Percentiles rank a stretch among this genome's conserved stretches.
These are phyloP conservation scores for Phytopythium chamaehyphon DNA, from an alignment of 352 stramenopile species.

Conservation along the genomic window DNA sequence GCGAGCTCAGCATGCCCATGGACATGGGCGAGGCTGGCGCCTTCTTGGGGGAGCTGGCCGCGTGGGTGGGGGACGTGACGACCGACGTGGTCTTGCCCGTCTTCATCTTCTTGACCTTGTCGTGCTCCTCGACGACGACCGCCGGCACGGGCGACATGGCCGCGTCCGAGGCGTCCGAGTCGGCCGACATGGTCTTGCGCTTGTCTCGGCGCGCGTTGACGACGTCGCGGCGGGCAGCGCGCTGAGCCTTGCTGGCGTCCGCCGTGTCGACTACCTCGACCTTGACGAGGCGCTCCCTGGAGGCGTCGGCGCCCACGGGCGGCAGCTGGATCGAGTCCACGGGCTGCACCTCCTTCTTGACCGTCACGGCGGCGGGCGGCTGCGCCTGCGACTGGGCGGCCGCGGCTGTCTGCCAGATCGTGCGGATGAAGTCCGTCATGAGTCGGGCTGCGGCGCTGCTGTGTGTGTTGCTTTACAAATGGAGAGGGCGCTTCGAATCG, in stretches of 20 bases:
- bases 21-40: background rate
- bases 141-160: constrained; percentile 5
- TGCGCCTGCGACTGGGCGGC: background rate
- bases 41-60: constrained; percentile 8
- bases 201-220: constrained; percentile 77
- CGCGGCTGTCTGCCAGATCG: constrained; percentile 53
- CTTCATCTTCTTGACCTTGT: constrained; percentile 76
- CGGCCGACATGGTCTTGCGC: constrained; percentile 53
- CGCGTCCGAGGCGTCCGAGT: background rate
- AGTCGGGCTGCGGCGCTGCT: background rate
- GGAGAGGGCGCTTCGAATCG: no score
- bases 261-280: constrained; percentile 27
- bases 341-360: constrained; percentile 37
- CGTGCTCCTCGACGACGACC: constrained; percentile 11
- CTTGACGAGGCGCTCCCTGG: constrained; percentile 49
- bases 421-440: constrained; percentile 81
- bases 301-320: constrained; percentile 16
- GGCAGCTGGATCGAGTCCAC: constrained; percentile 66
- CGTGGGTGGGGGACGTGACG: constrained; percentile 9
- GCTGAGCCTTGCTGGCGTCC: constrained; percentile 55
- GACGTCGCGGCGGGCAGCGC: constrained; percentile 48
- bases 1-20: constrained; percentile 15
- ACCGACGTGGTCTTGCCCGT: constrained; percentile 49
- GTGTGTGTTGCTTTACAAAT: no score
- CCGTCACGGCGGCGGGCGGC: constrained; percentile 2